A percentile compares a stretch with the other conserved stretches of the same genome.
Conservation (phyloP, 2,329 filamentous ascomycete species). For the Fusarium tupiense region DNA sequence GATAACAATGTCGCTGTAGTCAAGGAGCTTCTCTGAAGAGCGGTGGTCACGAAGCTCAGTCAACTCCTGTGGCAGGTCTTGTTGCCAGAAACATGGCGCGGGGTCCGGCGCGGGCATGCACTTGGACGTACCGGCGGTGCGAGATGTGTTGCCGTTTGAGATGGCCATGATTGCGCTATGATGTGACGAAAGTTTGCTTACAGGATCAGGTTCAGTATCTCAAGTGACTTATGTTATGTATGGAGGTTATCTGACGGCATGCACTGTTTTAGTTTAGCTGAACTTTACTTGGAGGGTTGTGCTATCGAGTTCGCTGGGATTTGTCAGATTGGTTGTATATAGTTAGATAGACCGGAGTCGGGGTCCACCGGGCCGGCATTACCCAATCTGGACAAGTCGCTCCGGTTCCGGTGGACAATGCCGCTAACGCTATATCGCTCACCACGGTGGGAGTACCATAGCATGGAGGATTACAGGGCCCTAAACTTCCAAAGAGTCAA, state of each 20-base stretch:
- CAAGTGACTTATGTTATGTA: not conserved
- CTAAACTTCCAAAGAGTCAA: too few relatives aligned
- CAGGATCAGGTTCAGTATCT: not conserved
- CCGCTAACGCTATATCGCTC: constrained; percentile 3
- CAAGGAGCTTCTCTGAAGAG: not conserved
- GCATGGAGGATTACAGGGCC: not conserved
- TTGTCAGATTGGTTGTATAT: not conserved
- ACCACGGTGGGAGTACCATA: not conserved
- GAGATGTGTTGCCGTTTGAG: not conserved
- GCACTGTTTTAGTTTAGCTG: not conserved
- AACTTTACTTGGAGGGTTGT: not conserved
- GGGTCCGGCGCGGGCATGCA: not conserved
- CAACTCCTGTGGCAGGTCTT: not conserved
- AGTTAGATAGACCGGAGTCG: not conserved
- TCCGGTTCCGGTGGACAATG: not conserved
- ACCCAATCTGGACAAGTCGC: not conserved
- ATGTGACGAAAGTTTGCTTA: not conserved
- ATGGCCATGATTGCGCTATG: not conserved
- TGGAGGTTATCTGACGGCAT: not conserved
- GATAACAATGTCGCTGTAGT: not conserved
- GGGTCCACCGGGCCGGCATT: not conserved
- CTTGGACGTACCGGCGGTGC: not conserved
- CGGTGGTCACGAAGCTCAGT: not conserved
- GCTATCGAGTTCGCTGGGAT: not conserved
- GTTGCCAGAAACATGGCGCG: not conserved